Base-by-base conservation (phyloP, 2,329 filamentous ascomycete species). In the Fonsecaea nubica region DNA sequence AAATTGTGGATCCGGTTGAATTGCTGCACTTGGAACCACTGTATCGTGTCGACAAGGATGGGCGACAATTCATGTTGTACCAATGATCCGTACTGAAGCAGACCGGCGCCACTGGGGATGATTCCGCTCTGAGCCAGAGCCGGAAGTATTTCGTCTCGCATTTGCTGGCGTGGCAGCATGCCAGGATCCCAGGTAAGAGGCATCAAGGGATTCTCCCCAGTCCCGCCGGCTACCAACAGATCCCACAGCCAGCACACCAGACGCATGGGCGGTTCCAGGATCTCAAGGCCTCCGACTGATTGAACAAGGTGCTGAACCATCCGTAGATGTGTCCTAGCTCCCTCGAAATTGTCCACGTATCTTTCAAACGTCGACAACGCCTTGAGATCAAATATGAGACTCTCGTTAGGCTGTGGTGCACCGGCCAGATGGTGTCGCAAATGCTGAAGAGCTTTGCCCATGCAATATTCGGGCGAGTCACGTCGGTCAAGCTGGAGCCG, bases 381-480 rank as follows among this genome's bases (percentile, higher is more conserved):
- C 21, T 62, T 38, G 5, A 69, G 62, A 50, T 69, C 67, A 45
- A 69, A 69, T 25, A 69, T 63, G 35, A 69, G 50, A 18, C 63
- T 38, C 55, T 69, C 64, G 30, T 67, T 53, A 10, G 48, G 38
- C 13, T 53, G 45, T 13, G 62, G 64, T 1, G 59, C 18, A 13
- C 55, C 42, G 2, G 54, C 58, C 35, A 69, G 35, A 25, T 69
- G 59, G 33, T 67, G 62, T 10, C 67, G 64, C 8, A 69, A 45
- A 35, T 67, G 35, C 33, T 63, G 62, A 13, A 69, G 58, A 38
- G 67, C 67, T 40, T 65, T 63, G 18, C 62, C 62, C 61, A 63
- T 69, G 54, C 67, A 69, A 21, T 65, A 69, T 65, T 69, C 67
- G 5, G 67, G 64, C 1, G 56, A 30, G 45, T 66, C 67, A n/a